Percentiles rank a stretch among this genome's conserved stretches.
Conservation (phyloP, 768 basidiomycete genomes). For the Udeniomyces megalosporus region DNA sequence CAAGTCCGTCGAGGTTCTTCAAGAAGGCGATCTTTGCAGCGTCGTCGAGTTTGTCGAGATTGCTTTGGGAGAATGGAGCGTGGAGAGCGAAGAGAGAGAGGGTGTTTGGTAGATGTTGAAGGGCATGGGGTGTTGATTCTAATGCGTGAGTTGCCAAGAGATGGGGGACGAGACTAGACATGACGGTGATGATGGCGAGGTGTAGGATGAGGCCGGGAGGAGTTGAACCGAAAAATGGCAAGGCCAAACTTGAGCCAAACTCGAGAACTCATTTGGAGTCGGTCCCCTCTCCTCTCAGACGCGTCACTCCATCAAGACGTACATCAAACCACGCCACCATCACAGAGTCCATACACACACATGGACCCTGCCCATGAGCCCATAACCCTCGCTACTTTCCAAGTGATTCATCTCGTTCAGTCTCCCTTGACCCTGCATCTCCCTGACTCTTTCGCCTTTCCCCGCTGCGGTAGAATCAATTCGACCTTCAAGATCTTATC, state of each 20-base stretch:
- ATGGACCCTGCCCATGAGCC: neutral
- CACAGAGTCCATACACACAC: too few species aligned
- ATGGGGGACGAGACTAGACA: neutral
- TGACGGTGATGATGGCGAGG: neutral
- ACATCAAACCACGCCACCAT: too few species aligned
- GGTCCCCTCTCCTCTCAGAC: neutral
- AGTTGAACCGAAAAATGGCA: too few species aligned
- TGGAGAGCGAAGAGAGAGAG: neutral
- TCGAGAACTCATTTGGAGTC: neutral
- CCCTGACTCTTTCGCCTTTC: too few species aligned
- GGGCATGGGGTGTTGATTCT: neutral
- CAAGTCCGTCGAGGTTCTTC: slow-evolving; percentile 3
- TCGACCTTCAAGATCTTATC: slow-evolving; percentile 81
- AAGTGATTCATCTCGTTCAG: neutral
- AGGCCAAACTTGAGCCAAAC: too few species aligned
- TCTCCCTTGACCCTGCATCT: neutral
- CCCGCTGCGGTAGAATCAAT: slow-evolving; percentile 48
- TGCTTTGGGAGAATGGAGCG: neutral
- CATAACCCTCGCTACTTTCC: neutral
- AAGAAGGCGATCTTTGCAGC: neutral
- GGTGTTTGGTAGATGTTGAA: neutral
- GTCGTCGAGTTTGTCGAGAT: neutral
- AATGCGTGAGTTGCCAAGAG: neutral
- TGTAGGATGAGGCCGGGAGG: neutral
- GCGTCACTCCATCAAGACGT: neutral